Evolutionary conservation across 2,329 filamentous ascomycete species (phyloP).

Genomic region (Penicillium sclerotigenum): DNA sequence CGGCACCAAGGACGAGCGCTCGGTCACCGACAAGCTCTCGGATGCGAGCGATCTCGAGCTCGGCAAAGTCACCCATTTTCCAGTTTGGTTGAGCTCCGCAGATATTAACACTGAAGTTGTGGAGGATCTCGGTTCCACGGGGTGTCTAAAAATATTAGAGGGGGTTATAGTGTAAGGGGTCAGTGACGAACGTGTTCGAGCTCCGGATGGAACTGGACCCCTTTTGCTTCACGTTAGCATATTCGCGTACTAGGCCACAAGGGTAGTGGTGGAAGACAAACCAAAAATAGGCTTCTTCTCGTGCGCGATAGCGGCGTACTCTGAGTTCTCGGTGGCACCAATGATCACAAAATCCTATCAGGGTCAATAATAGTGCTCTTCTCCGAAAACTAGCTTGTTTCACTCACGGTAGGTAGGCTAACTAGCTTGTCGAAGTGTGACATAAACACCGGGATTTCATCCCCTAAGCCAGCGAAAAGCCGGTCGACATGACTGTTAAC

Average conservation of each 20-base stretch:
- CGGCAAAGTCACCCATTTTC: conserved; percentile 81
- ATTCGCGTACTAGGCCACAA: background rate
- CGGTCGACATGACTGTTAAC: conserved; percentile 64
- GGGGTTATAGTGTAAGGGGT: background rate
- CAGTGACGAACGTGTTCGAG: conserved; percentile 49
- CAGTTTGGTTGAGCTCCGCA: conserved; percentile 74
- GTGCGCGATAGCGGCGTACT: conserved; percentile 68
- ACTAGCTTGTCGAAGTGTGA: conserved; percentile 83
- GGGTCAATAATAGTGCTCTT: conserved; percentile 1
- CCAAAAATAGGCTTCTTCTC: conserved; percentile 49
- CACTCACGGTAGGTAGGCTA: conserved; percentile 55
- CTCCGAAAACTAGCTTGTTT: background rate
- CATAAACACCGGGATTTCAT: conserved; percentile 76
- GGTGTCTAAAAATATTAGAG: conserved; percentile 32
- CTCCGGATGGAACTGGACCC: conserved; percentile 89
- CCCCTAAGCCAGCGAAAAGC: conserved; percentile 73
- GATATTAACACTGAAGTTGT: conserved; percentile 81
- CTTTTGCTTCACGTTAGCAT: conserved; percentile 9
- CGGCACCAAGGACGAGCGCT: conserved; percentile 60
- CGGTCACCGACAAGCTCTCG: conserved; percentile 74
- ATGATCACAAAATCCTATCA: conserved; percentile 64
- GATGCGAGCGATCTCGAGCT: conserved; percentile 77
- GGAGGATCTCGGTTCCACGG: conserved; percentile 65
- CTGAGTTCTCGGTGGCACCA: conserved; percentile 71
- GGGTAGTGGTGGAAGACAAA: conserved; percentile 1